Percentiles rank a stretch among this genome's conserved stretches.
These are phyloP conservation scores for Rhizophagus sp. DNA, from an alignment of 192 early-diverging fungal species.

Conservation along the genomic window DNA sequence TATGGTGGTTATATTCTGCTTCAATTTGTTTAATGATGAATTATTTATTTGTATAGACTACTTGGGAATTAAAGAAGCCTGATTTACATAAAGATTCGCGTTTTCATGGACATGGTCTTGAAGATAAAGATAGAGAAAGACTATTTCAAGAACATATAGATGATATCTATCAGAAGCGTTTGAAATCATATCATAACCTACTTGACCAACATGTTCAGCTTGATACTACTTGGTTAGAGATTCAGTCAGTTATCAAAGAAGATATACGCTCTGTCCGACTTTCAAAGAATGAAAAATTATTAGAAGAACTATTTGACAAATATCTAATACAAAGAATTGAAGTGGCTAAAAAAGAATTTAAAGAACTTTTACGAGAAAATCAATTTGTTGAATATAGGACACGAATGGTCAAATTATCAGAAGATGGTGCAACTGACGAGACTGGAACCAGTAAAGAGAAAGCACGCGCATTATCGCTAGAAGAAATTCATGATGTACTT, in stretches of 20 bases:
- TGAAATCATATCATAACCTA: slow-evolving; percentile 44
- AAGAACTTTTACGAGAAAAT: slow-evolving; percentile 50
- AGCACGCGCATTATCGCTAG: slow-evolving; percentile 28
- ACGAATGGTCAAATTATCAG: slow-evolving; percentile 46
- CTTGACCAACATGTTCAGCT: slow-evolving; percentile 41
- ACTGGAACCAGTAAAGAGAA: slow-evolving; percentile 36
- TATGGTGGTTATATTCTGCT: neutral
- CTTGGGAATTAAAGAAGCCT: slow-evolving; percentile 36
- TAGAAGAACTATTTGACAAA: slow-evolving; percentile 40
- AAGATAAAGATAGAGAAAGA: slow-evolving; percentile 34
- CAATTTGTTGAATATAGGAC: slow-evolving; percentile 56
- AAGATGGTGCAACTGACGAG: slow-evolving; percentile 44
- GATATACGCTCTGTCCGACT: slow-evolving; percentile 47
- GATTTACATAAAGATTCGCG: slow-evolving; percentile 48
- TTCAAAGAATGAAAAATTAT: slow-evolving; percentile 27
- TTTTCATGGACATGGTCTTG: slow-evolving; percentile 39
- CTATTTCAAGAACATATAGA: slow-evolving; percentile 48
- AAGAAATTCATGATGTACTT: slow-evolving; percentile 53
- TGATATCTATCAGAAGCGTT: slow-evolving; percentile 41
- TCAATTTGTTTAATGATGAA: neutral
- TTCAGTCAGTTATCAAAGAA: slow-evolving; percentile 31
- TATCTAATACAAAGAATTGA: slow-evolving; percentile 35
- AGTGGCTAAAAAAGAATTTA: slow-evolving; percentile 42
- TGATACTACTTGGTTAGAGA: slow-evolving; percentile 48
- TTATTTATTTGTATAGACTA: slow-evolving; percentile 4